Percentiles rank a stretch among this genome's conserved stretches.
Evolutionary conservation across 2,329 filamentous ascomycete genomes (phyloP).

Genomic region (Colletotrichum lindemuthianum): DNA sequence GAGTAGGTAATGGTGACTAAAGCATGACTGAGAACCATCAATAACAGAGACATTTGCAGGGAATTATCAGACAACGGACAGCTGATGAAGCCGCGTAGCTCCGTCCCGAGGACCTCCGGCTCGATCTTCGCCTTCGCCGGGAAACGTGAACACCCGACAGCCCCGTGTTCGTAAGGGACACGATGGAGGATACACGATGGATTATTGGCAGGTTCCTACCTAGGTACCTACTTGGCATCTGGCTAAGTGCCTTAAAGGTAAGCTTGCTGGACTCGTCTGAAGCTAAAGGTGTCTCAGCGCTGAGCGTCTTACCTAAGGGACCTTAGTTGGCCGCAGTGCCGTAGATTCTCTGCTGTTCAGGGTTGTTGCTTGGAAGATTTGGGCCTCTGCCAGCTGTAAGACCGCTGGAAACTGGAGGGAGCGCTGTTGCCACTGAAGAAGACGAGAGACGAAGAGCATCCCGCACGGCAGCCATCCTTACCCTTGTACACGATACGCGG

Average conservation of each 20-base stretch:
- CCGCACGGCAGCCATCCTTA: neutral
- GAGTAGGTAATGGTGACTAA: slow-evolving; percentile 6
- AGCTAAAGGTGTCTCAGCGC: no score
- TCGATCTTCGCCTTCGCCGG: slow-evolving; percentile 26
- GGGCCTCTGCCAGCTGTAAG: neutral
- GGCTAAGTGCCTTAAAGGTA: no score
- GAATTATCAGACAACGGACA: slow-evolving; percentile 16
- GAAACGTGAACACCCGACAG: slow-evolving; percentile 3
- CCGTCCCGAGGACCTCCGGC: slow-evolving; percentile 24
- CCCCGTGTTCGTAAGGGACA: slow-evolving; percentile 14
- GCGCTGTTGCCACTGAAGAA: slow-evolving; percentile 25
- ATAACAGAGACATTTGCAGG: neutral
- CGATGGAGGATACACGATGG: slow-evolving; percentile 13
- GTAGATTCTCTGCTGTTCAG: no score
- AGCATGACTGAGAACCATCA: slow-evolving; percentile 9
- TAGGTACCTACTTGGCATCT: neutral
- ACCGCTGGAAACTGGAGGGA: neutral
- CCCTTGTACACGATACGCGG: slow-evolving; percentile 17
- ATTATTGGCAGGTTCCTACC: neutral
- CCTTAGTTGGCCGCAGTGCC: no score
- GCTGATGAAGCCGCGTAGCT: slow-evolving; percentile 19
- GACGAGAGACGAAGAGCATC: slow-evolving; percentile 6
- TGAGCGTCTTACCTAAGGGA: no score
- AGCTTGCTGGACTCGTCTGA: neutral
- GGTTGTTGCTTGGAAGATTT: slow-evolving; percentile 1